Evolutionary conservation across 139 green algal genomes (phyloP), one percentile per base, ranked within the genome.

Genomic region (Ostreobium quekettii): DNA sequence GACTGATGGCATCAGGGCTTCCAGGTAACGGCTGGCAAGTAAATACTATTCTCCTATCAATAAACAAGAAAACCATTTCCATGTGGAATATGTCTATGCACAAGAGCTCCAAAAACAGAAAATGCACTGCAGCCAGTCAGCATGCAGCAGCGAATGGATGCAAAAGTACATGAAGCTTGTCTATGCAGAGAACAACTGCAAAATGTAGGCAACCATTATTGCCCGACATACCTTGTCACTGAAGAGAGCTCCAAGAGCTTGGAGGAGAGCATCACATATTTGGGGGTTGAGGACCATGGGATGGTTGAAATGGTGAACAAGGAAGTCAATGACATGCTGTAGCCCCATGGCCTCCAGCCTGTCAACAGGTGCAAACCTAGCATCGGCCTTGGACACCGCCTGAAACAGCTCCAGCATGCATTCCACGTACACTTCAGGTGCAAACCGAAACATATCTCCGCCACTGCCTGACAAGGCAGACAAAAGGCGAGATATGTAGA

Each of bases 401-500:
- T 91, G 81, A 64, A 87, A 89, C n/a, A 70, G 68, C 36, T 93
- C 86, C 53, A 92, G 65, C 35, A 80, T 30, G 22, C 72, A 48
- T 47, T 89, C 81, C 32, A 90, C 7, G 58, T 90, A 91, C 4
- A 81, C 70, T 68, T 93, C 86, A 0, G 86, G 80, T 22, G 82
- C 76, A 48, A 79, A 86, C 8, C 22, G 19, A 4, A 78, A 70
- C 2, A 81, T 46, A 22, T 30, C 42, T 7, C 8, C 26, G 29
- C 31, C 19, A 36, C 57, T 58, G 7, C n/a, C 47, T 32, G 49
- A 68, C 11, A 64, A 36, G 61, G 6, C 5, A 6, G 26, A 8
- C 4, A 68, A 36, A 4, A 68, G 11, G 49, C 53, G 49, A 7
- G 61, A 48, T 22, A 68, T 19, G 31, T 68, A 68, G 26, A 68